Percentiles rank a stretch among this genome's conserved stretches.
phyloP scores from a whole-genome alignment of 177 flowering plant species.

The Telopea speciosissima region DNA sequence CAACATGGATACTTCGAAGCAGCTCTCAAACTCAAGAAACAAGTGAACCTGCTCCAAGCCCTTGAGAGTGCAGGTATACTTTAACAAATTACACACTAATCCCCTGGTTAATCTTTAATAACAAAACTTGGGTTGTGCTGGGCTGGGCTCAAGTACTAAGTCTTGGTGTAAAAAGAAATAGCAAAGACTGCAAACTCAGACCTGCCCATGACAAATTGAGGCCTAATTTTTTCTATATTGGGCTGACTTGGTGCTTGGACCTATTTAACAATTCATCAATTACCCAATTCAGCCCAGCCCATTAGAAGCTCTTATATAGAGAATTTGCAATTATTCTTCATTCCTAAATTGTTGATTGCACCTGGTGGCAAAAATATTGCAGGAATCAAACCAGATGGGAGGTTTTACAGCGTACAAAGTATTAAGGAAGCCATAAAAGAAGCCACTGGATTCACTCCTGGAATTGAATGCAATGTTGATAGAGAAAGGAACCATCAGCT shows the following conservation, averaged over 20 bases:
- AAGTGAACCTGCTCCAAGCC: conserved; percentile 4
- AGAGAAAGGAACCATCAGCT: conserved; percentile 11
- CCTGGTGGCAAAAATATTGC: neutral
- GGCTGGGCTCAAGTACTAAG: no score
- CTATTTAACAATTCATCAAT: no score
- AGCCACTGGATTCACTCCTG: conserved; percentile 10
- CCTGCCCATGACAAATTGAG: no score
- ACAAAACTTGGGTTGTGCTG: no score
- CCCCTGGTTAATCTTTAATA: no score
- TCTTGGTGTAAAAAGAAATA: no score
- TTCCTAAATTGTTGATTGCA: neutral
- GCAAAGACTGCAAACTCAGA: no score
- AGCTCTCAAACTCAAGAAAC: conserved; percentile 3
- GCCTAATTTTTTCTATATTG: no score
- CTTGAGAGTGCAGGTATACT: conserved; percentile 9
- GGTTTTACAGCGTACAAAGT: conserved; percentile 9
- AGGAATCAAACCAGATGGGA: conserved; percentile 15
- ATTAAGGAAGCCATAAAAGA: conserved; percentile 14
- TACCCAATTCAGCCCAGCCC: no score
- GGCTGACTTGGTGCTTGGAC: no score
- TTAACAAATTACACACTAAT: no score
- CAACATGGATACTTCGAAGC: conserved; percentile 8
- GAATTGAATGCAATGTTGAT: conserved; percentile 21
- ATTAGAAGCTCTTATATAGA: no score
- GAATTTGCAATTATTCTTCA: neutral